Percentiles rank a stretch among this genome's conserved stretches.
Evolutionary conservation across 148 eudicot genomes (phyloP).

Genomic region (Diospyros kaki): DNA sequence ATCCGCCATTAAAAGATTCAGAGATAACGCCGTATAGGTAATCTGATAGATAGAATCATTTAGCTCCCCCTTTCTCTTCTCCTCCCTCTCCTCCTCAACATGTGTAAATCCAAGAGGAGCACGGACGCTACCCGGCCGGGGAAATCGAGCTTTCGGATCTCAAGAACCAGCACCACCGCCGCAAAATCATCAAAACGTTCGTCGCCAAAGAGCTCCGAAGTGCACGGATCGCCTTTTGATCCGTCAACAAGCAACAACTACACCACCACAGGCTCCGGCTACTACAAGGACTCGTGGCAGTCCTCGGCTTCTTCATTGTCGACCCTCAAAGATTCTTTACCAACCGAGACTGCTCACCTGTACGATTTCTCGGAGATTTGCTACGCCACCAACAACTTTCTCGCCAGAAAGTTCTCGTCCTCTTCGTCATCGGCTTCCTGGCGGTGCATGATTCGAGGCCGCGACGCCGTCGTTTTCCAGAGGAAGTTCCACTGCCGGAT

Average conservation of each 20-base stretch:
- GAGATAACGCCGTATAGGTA: background rate
- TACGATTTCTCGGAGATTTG: constrained; percentile 56
- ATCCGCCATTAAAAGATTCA: background rate
- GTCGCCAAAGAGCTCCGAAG: constrained; percentile 1
- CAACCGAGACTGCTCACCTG: constrained; percentile 43
- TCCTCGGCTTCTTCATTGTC: constrained; percentile 47
- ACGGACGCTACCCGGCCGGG: constrained; percentile 17
- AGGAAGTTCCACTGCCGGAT: constrained; percentile 54
- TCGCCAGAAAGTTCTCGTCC: constrained; percentile 43
- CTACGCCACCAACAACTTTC: constrained; percentile 52
- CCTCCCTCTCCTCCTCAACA: constrained; percentile 1
- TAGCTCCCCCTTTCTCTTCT: too few relatives aligned
- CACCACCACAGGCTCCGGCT: constrained; percentile 20
- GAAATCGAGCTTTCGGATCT: background rate
- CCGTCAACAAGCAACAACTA: constrained; percentile 9
- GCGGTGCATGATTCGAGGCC: constrained; percentile 46
- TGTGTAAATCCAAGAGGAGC: constrained; percentile 32
- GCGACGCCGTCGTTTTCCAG: constrained; percentile 43
- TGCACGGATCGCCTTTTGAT: background rate
- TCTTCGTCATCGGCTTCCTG: constrained; percentile 76
- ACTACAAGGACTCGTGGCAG: constrained; percentile 26
- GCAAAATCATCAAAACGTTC: background rate
- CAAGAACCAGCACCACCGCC: background rate
- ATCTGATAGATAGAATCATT: background rate
- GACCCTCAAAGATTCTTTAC: constrained; percentile 50